These are phyloP conservation scores for Lithohypha guttulata DNA, from an alignment of 2,329 filamentous ascomycete species.

Conservation along the genomic window DNA sequence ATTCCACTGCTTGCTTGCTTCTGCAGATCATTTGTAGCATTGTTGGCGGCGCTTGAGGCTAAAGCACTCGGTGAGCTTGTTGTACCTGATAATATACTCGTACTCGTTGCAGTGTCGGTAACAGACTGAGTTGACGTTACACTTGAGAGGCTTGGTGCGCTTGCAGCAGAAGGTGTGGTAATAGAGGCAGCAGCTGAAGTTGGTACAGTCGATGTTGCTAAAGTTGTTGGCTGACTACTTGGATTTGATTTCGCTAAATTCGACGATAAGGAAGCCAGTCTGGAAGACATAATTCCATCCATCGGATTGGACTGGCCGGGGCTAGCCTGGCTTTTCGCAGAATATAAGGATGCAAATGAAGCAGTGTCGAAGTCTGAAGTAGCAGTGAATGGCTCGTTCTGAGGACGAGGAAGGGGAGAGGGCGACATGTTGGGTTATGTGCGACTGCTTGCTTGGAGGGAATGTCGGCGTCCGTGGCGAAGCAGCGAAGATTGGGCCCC, in stretches of 20 bases:
- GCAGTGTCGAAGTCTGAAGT: background rate
- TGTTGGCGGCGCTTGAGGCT: constrained; percentile 6
- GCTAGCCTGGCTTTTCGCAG: too few species aligned
- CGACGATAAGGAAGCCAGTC: background rate
- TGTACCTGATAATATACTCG: too few species aligned
- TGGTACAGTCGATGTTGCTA: constrained; percentile 1
- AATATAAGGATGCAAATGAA: constrained; percentile 2
- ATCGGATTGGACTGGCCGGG: too few species aligned
- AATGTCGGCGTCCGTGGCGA: constrained; percentile 4
- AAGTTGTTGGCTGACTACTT: background rate
- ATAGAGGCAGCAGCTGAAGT: background rate
- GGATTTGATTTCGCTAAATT: background rate
- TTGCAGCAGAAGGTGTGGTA: background rate
- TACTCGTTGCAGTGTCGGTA: background rate
- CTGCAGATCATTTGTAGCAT: constrained; percentile 4
- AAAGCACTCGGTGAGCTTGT: background rate
- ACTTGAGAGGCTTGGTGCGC: background rate
- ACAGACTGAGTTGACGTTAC: background rate
- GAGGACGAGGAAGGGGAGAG: background rate
- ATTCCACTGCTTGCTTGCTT: constrained; percentile 17
- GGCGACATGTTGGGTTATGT: constrained; percentile 7
- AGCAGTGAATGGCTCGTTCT: constrained; percentile 1
- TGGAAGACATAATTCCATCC: too few species aligned
- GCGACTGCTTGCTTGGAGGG: constrained; percentile 3
- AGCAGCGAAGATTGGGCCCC: constrained; percentile 8